Base-by-base conservation (phyloP, 2,329 filamentous ascomycete species). In the Colletotrichum tofieldiae region DNA sequence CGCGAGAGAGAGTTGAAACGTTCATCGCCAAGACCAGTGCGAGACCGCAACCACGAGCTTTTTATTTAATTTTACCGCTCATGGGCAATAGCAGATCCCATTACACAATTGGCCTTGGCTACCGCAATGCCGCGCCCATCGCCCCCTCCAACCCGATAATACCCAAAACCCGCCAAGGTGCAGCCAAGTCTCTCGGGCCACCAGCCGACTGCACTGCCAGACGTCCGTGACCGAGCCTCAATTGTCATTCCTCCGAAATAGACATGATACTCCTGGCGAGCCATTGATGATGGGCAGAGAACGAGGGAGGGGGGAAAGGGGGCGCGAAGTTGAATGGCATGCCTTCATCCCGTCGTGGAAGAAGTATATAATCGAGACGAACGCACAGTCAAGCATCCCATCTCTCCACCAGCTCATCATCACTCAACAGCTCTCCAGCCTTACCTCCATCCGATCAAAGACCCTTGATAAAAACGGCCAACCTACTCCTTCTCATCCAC, bases 161-260 rank as follows among this genome's bases (percentile, higher is more conserved):
- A 64, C 47, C 60, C 65, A 58, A 72, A 72, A 69, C 69, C 51
- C 45, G 69, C 69, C 69, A 69, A 72, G 69, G 18, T 64, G 55
- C 47, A 54, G 69, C 69, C 69, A 69, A 72, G 69, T 12, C 41
- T 69, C 59, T 41, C 59, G 65, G 69, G 32, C 69, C 65, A 69
- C 45, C 47, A 37, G n/a, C 58, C 54, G 69, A 54, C 26, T 64
- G 59, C 51, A 52, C 41, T 64, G 43, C 51, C n/a, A 45, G 56
- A 59, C 64, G 58, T 68, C 59, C 43, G 59, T 64, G 54, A 18
- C 45, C 59, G 59, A 69, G 65, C 52, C 52, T 69, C 69, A 45
- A 60, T 49, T 49, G 29, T 23, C 18, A 55, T 23, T 26, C 37
- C 39, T 64, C 54, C 52, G 43, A 69, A 72, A 72, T 64, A 72